Base-by-base conservation (phyloP, 2,329 filamentous ascomycete species). In the Ophiocordyceps camponoti-floridani region DNA sequence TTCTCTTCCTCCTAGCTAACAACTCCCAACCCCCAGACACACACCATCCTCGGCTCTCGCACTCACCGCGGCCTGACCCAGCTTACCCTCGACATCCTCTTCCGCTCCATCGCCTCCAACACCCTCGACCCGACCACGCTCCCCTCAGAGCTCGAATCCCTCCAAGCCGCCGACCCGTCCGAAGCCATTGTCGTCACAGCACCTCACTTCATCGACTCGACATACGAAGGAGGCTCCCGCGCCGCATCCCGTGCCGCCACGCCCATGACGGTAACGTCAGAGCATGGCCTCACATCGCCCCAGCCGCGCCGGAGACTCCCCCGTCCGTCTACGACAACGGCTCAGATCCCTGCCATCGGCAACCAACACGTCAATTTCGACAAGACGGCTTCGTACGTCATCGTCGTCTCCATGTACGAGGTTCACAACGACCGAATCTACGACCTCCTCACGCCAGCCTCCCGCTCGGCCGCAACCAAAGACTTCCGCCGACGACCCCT, bases 401-500 rank as follows among this genome's bases (percentile, higher is more conserved):
- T 98, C 45, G 68, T 98, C 11, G 72, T 98, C 19, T 94, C 87
- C 45, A 98, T 98, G 88, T 96, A 96, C 62, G 91, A 98, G 61
- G 89, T 98, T 1, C 95, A 98, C 67, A 98, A 98, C 57, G 89
- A 98, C 63, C 80, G 88, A 33, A 96, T 98, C 51, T 96, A 93
- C 59, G 91, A 98, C 55, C 76, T 98, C 0, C 69, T 98, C 1
- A 83, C 82, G 0, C 74, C 76, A 0, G 72, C 75, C 3, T 62
- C 69, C 19, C 73, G 73, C 49, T 70, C 70, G 0, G 72, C 72
- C 33, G 69, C 70, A 5, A 80, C 77, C 2, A 86, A 84, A 53
- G 80, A 85, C 47, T 70, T 72, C 50, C 72, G 79, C 43, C 78
- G 91, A n/a, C 77, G 88, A 27, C 79, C 85, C 0, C 65, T 98